Evolutionary conservation across 1,284 basidiomycete species (phyloP).

Genomic region (Rhizoctonia solani): DNA sequence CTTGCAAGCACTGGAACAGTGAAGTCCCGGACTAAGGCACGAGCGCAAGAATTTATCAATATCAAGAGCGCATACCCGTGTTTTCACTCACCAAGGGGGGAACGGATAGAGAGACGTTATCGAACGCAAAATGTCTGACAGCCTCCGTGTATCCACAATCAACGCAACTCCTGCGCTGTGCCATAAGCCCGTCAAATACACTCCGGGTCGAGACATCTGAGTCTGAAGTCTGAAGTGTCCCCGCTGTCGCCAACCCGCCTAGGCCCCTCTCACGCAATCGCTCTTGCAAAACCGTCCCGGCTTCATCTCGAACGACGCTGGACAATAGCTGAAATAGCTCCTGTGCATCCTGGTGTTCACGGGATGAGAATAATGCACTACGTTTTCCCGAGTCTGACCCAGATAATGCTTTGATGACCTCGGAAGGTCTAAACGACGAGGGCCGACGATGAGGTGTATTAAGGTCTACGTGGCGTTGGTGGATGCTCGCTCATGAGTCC

Average conservation of each 20-base stretch:
- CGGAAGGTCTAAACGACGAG: constrained; percentile 67
- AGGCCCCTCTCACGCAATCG: constrained; percentile 67
- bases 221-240: constrained; percentile 42
- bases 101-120: constrained; percentile 78
- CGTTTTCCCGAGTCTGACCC: constrained; percentile 51
- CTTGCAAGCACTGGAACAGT: constrained; percentile 73
- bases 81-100: constrained; percentile 60
- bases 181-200: constrained; percentile 81
- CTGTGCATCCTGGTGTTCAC: constrained; percentile 94
- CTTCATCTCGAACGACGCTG: constrained; percentile 83
- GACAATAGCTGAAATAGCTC: constrained; percentile 92
- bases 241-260: constrained; percentile 48
- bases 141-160: constrained; percentile 86
- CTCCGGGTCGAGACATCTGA: constrained; percentile 48
- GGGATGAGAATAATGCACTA: constrained; percentile 73
- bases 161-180: constrained; percentile 78
- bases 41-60: neutral
- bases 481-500: constrained; percentile 18
- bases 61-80: constrained; percentile 31
- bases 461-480: constrained; percentile 54
- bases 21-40: constrained; percentile 45
- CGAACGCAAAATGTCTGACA: constrained; percentile 83
- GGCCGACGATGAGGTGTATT: constrained; percentile 67
- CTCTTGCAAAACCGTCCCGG: constrained; percentile 65
- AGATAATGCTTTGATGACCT: constrained; percentile 71